phyloP scores from a whole-genome alignment of 2,329 filamentous ascomycete genomes.

The Epichloe festucae region DNA sequence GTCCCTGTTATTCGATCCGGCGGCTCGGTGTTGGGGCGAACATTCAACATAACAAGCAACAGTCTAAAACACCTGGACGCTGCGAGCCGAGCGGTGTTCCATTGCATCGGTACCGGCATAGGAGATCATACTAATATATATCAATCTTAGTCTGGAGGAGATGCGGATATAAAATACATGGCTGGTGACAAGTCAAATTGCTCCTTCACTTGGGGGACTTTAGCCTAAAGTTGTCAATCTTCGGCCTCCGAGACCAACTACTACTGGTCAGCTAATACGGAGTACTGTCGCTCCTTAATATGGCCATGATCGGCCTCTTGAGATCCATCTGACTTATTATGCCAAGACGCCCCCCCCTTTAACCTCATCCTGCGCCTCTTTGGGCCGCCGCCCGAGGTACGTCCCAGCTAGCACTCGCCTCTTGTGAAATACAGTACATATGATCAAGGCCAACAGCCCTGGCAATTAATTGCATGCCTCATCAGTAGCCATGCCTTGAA shows the following conservation, averaged over 20 bases:
- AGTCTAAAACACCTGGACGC: background rate
- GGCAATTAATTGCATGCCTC: constrained; percentile 2
- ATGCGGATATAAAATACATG: background rate
- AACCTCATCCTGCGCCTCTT: background rate
- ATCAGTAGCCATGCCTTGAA: background rate
- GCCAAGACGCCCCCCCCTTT: background rate
- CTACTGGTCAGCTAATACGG: background rate
- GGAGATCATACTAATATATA: background rate
- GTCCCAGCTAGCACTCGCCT: background rate
- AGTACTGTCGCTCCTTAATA: background rate
- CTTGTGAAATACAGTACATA: background rate
- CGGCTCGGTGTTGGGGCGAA: background rate
- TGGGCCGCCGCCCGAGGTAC: constrained; percentile 1
- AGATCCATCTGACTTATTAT: background rate
- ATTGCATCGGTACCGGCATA: background rate
- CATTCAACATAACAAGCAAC: background rate
- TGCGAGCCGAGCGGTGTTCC: background rate
- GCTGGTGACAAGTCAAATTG: background rate
- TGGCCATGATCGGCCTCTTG: background rate
- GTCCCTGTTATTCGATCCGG: background rate
- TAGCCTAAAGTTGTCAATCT: background rate
- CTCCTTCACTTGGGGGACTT: background rate
- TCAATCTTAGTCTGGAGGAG: background rate
- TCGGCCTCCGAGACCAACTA: background rate
- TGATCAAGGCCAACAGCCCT: constrained; percentile 1